phyloP scores from a whole-genome alignment of 1,284 basidiomycete species.

The Marasmius sp. region DNA sequence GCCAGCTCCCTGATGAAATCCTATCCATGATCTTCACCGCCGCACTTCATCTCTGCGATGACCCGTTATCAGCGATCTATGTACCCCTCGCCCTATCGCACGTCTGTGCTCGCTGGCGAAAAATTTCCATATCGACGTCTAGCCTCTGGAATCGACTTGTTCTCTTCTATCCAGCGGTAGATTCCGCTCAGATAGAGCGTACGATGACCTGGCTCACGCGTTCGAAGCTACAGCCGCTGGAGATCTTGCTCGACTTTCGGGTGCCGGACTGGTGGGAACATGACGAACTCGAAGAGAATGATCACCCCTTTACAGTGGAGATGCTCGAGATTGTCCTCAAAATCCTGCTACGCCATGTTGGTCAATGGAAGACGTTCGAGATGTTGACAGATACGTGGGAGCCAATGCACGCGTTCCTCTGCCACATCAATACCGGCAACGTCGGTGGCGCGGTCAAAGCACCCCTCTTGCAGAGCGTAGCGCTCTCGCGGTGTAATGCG shows the following conservation, averaged over 20 bases:
- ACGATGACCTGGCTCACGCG: conserved; percentile 37
- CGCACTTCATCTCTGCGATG: conserved; percentile 23
- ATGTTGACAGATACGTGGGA: conserved; percentile 57
- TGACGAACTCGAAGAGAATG: conserved; percentile 28
- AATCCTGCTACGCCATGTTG: conserved; percentile 40
- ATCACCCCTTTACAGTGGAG: conserved; percentile 37
- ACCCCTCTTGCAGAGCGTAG: conserved; percentile 38
- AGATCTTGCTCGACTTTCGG: conserved; percentile 44
- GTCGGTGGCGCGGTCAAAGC: conserved; percentile 28
- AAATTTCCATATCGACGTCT: conserved; percentile 39
- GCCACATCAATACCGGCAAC: conserved; percentile 21
- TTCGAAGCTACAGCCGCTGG: conserved; percentile 41
- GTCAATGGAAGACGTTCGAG: conserved; percentile 46
- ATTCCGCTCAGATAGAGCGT: conserved; percentile 31
- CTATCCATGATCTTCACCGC: conserved; percentile 37
- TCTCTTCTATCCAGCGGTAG: conserved; percentile 39
- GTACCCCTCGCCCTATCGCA: conserved; percentile 37
- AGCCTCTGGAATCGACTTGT: conserved; percentile 44
- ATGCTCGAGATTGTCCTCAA: conserved; percentile 44
- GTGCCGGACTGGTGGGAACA: conserved; percentile 12
- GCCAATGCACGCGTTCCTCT: conserved; percentile 51
- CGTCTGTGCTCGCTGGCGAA: conserved; percentile 47
- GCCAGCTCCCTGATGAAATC: conserved; percentile 41
- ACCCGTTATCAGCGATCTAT: conserved; percentile 25
- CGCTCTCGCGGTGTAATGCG: conserved; percentile 52